These are phyloP conservation scores for Peronosclerospora sorghi DNA, from an alignment of 352 stramenopile genomes.

Conservation along the genomic window DNA sequence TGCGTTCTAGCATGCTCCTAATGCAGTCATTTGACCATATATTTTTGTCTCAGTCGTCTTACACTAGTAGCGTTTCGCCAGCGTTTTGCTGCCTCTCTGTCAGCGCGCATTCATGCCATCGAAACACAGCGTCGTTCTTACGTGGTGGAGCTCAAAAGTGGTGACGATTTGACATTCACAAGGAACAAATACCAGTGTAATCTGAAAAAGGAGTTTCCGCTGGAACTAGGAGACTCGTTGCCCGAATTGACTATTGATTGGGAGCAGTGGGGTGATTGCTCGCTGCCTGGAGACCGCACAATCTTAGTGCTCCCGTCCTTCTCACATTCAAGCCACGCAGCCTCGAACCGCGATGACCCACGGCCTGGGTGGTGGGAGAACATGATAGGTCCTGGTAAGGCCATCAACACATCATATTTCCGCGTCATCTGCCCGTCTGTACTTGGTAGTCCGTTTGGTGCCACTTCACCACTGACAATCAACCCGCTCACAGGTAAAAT, in stretches of 20 bases:
- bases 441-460: constrained; percentile 77
- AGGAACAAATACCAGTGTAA: constrained; percentile 71
- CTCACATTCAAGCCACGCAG: constrained; percentile 78
- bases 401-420: constrained; percentile 85
- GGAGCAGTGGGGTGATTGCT: constrained; percentile 76
- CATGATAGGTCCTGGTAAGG: constrained; percentile 77
- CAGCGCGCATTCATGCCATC: constrained; percentile 1
- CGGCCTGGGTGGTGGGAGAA: constrained; percentile 82
- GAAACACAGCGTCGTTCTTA: constrained; percentile 29
- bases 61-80: constrained; percentile 5
- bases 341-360: constrained; percentile 69
- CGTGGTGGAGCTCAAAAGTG: constrained; percentile 21
- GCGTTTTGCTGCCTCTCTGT: constrained; percentile 1
- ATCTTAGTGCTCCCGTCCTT: constrained; percentile 80
- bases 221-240: constrained; percentile 42
- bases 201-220: constrained; percentile 45
- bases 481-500: constrained; percentile 51
- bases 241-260: constrained; percentile 58
- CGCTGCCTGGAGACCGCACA: constrained; percentile 53
- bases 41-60: constrained; percentile 2
- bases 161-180: constrained; percentile 21
- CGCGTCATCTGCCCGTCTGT: constrained; percentile 78
- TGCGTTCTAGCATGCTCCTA: too few species aligned
- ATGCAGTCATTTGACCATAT: too few species aligned
- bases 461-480: constrained; percentile 55